These are phyloP conservation scores for Neurospora sp. DNA, from an alignment of 495 filamentous ascomycete species.

Conservation along the genomic window DNA sequence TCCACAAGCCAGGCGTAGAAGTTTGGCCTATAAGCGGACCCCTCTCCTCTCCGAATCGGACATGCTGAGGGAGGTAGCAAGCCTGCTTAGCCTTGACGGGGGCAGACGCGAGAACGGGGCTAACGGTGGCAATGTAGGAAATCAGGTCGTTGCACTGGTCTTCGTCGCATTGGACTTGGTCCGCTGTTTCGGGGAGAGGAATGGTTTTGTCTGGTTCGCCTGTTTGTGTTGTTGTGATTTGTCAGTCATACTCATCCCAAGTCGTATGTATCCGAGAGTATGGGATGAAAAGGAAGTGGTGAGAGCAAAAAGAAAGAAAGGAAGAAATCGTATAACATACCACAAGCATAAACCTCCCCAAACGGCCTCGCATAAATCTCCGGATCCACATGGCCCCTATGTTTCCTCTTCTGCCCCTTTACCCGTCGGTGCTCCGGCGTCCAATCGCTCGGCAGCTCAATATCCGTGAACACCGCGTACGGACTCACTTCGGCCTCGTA, in stretches of 20 bases:
- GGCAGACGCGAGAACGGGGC: slow-evolving; percentile 64
- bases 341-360: slow-evolving; percentile 84
- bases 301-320: not conserved
- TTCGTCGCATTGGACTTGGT: slow-evolving; percentile 67
- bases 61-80: slow-evolving; percentile 80
- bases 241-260: not conserved
- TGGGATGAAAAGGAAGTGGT: not conserved
- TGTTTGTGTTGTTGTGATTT: slow-evolving; percentile 9
- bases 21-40: slow-evolving; percentile 74
- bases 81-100: slow-evolving; percentile 76
- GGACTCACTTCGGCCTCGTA: slow-evolving; percentile 72
- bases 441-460: slow-evolving; percentile 58
- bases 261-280: not conserved
- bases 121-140: slow-evolving; percentile 68
- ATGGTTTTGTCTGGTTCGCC: slow-evolving; percentile 74
- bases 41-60: slow-evolving; percentile 43
- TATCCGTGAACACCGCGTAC: slow-evolving; percentile 86
- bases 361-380: slow-evolving; percentile 91
- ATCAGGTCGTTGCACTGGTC: slow-evolving; percentile 79
- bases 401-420: slow-evolving; percentile 41
- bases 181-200: slow-evolving; percentile 66
- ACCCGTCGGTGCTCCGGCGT: slow-evolving; percentile 31
- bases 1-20: slow-evolving; percentile 61
- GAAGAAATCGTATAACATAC: slow-evolving; percentile 14
- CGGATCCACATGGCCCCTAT: slow-evolving; percentile 58